Conservation (phyloP, 805 yeast genomes). For the Diddensiella santjacobensis region DNA sequence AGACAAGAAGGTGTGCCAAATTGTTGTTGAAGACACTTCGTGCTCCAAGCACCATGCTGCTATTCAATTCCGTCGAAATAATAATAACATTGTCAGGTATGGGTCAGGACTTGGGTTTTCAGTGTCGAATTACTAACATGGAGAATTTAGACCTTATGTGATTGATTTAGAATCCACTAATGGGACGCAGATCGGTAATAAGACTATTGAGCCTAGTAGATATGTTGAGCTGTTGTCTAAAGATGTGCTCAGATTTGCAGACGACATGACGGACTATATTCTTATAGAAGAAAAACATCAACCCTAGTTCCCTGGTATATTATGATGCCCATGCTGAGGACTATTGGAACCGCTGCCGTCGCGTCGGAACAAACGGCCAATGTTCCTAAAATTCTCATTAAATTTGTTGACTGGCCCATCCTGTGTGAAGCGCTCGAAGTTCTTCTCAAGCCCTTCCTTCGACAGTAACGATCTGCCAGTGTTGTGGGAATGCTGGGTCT, state of each 20-base stretch:
- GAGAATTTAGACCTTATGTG: constrained; percentile 37
- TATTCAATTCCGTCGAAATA: constrained; percentile 42
- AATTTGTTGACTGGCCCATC: constrained; percentile 61
- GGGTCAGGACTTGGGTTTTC: too few species aligned
- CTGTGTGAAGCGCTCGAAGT: constrained; percentile 30
- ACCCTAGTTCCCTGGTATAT: too few species aligned
- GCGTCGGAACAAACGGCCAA: constrained; percentile 56
- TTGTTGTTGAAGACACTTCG: constrained; percentile 35
- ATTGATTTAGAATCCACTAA: constrained; percentile 47
- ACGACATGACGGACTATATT: not conserved
- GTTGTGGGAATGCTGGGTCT: not conserved
- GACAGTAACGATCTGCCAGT: constrained; percentile 10
- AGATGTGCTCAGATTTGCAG: constrained; percentile 42
- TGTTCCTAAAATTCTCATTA: constrained; percentile 60
- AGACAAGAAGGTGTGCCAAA: constrained; percentile 36
- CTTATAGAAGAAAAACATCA: too few species aligned
- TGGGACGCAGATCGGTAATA: constrained; percentile 44
- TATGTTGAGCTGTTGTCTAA: constrained; percentile 41
- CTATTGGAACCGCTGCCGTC: constrained; percentile 24
- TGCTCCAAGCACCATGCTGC: constrained; percentile 50
- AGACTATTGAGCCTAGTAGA: constrained; percentile 38
- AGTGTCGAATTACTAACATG: too few species aligned
- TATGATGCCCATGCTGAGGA: constrained; percentile 4
- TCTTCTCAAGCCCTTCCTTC: constrained; percentile 23
- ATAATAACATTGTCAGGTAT: too few species aligned